phyloP scores from a whole-genome alignment of 306 rosid species.

The Astragalus membranaceus region DNA sequence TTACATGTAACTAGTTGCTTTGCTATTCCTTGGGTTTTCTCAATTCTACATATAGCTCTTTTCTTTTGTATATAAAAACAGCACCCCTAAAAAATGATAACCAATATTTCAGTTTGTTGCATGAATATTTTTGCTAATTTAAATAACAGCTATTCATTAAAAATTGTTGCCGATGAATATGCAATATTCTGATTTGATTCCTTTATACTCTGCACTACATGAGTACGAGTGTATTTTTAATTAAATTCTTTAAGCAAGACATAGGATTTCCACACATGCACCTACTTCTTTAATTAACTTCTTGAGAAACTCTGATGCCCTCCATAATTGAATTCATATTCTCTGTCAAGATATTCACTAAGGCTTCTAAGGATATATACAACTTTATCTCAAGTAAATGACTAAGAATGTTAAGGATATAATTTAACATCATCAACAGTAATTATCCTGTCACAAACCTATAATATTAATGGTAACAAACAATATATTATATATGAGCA shows the following conservation, averaged over 20 bases:
- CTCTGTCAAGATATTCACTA: neutral
- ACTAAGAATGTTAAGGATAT: neutral
- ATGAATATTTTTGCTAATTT: too few species aligned
- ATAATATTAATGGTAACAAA: neutral
- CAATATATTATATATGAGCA: neutral
- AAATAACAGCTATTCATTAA: neutral
- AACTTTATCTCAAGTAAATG: neutral
- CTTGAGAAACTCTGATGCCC: too few species aligned
- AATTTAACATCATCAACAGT: neutral
- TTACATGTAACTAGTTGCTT: too few species aligned
- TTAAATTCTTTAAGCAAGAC: neutral
- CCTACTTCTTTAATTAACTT: too few species aligned
- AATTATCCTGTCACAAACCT: neutral
- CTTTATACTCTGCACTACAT: neutral
- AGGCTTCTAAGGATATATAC: neutral
- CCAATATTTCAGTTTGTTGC: neutral
- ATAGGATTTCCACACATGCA: neutral
- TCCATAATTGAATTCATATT: too few species aligned
- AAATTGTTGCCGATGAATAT: neutral
- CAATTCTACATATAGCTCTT: too few species aligned
- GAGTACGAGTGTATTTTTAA: neutral
- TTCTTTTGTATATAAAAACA: neutral
- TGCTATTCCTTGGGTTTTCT: too few species aligned
- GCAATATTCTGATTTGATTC: neutral
- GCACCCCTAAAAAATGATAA: neutral